These are phyloP conservation scores for Fraxinus angustifolia DNA, from an alignment of 305 asterid species.

Conservation along the genomic window DNA sequence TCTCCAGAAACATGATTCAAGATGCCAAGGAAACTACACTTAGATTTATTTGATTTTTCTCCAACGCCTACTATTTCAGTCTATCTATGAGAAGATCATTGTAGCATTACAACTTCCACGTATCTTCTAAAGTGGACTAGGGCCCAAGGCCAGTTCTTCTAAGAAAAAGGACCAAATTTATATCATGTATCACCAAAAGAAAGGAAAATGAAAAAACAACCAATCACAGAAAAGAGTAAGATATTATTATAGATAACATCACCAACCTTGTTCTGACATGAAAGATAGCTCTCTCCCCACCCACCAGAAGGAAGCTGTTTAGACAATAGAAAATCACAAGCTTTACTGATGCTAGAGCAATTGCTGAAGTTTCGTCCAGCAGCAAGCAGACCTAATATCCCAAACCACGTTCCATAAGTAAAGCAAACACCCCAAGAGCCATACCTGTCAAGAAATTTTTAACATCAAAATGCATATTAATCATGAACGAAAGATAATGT, in stretches of 20 bases:
- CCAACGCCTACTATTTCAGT: not conserved
- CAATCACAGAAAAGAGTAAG: not conserved
- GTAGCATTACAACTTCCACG: not conserved
- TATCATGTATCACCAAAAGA: conserved; percentile 13
- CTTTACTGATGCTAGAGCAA: conserved; percentile 68
- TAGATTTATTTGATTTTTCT: not conserved
- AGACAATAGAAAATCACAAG: conserved; percentile 87
- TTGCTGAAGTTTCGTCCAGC: conserved; percentile 67
- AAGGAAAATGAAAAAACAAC: not conserved
- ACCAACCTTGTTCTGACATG: conserved; percentile 85
- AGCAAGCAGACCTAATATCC: conserved; percentile 80
- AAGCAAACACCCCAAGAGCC: conserved; percentile 99
- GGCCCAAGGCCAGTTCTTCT: not conserved
- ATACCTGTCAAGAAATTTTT: conserved; percentile 56
- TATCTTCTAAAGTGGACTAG: not conserved
- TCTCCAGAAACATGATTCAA: not conserved
- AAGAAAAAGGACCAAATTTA: not conserved
- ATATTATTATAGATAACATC: not conserved
- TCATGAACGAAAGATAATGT: not conserved
- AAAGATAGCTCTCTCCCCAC: conserved; percentile 98
- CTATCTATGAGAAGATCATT: not conserved
- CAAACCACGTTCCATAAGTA: conserved; percentile 95
- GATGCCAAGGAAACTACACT: not conserved
- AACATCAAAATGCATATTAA: not conserved
- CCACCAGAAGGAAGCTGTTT: conserved; percentile 93